Base-by-base conservation (phyloP, 139 green algal species). In the Chlamydomonas eustigma region DNA sequence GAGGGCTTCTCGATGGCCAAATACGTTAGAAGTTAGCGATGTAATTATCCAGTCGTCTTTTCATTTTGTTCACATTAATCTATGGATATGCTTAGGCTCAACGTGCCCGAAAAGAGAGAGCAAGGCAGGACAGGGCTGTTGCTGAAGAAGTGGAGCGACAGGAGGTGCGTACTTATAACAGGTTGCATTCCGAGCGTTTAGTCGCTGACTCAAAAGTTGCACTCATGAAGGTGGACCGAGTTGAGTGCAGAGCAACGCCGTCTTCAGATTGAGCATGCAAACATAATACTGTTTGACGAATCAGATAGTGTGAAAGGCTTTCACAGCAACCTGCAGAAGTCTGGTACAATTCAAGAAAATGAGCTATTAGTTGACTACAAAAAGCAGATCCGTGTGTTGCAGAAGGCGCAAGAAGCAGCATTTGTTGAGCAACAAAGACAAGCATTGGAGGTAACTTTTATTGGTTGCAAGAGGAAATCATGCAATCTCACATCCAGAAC, bases 241-340 rank as follows among this genome's bases (percentile, higher is more conserved):
- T 63, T 32, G 85, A 92, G 51, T 88, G 87, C 0, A 6, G 88
- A 91, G 71, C 50, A 84, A 12, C 82, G 90, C 0, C 76, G 85
- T 2, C 50, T 86, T 63, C 81, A 88, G 50, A 88, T 93, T n/a
- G 86, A 92, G 79, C 79, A 84, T 2, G 89, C 89, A 1, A 94
- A 94, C 76, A 92, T 92, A 67, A 90, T 92, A 76, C 80, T 94
- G 18, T 92, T 89, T 73, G 87, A 93, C 36, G 80, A 91, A 3
- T 90, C 85, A 2, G 90, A 94, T 74, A 67, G 79, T 1, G 82
- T 86, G 0, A 89, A 89, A 75, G 72, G 71, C 24, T 84, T 92
- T 36, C 84, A 90, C 74, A 75, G 72, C 25, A 28, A 24, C 28
- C 28, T 58, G n/a, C 68, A 74, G 5, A 31, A 52, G 79, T 0